These are phyloP conservation scores for Mortierella sp. DNA, from an alignment of 371 early-diverging fungal genomes.

Conservation along the genomic window DNA sequence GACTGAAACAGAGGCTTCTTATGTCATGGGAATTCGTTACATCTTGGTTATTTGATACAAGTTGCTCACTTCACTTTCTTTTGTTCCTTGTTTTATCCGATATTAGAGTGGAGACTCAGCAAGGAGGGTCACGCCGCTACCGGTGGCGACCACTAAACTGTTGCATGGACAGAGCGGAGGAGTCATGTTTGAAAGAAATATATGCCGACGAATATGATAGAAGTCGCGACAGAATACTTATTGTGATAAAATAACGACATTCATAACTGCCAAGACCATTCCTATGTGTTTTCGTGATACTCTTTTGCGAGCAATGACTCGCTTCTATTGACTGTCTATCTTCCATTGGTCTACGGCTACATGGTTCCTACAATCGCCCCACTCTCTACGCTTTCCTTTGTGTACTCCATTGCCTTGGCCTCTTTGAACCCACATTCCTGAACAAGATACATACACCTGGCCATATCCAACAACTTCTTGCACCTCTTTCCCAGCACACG, in stretches of 20 bases:
- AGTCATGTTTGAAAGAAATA: neutral
- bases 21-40: no score
- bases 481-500: conserved; percentile 45
- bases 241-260: no score
- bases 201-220: neutral
- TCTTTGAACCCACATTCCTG: conserved; percentile 45
- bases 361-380: conserved; percentile 46
- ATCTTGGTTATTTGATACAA: no score
- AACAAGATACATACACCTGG: conserved; percentile 35
- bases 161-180: neutral
- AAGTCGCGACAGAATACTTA: no score
- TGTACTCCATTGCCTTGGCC: conserved; percentile 45
- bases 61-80: neutral
- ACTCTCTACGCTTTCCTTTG: conserved; percentile 44
- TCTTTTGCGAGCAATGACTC: no score
- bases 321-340: no score
- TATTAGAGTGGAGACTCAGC: conserved; percentile 50
- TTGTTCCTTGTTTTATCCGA: neutral
- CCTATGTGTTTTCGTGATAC: no score
- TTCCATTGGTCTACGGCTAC: no score
- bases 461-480: conserved; percentile 49
- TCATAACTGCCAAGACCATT: no score
- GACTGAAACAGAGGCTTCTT: no score
- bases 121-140: conserved; percentile 45
- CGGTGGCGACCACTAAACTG: conserved; percentile 30